phyloP scores from a whole-genome alignment of 306 rosid genomes.

The Gastrolobium villosum region DNA sequence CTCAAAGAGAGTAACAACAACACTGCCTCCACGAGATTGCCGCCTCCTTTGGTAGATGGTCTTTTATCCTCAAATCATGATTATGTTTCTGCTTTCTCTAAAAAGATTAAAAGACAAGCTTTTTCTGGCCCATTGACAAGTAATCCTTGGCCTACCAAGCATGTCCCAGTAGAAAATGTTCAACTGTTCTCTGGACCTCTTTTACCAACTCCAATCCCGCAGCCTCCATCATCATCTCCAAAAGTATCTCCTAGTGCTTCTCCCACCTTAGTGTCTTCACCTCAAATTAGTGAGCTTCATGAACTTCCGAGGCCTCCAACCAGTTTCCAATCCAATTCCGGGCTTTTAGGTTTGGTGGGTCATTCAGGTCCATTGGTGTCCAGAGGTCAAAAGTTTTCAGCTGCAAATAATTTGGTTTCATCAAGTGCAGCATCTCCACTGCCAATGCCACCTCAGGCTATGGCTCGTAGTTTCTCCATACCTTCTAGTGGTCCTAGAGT shows the following conservation, averaged over 20 bases:
- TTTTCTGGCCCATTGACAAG: constrained; percentile 93
- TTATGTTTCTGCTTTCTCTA: constrained; percentile 61
- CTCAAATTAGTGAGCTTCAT: constrained; percentile 96
- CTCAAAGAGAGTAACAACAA: constrained; percentile 86
- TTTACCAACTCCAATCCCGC: constrained; percentile 70
- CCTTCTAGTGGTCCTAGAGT: constrained; percentile 76
- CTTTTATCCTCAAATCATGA: constrained; percentile 54
- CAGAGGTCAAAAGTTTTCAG: constrained; percentile 66
- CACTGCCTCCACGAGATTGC: constrained; percentile 61
- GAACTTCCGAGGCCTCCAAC: constrained; percentile 96
- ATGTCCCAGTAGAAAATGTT: constrained; percentile 54
- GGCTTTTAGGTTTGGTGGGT: constrained; percentile 66
- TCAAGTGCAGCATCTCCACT: constrained; percentile 81
- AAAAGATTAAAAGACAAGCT: constrained; percentile 76
- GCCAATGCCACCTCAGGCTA: constrained; percentile 79
- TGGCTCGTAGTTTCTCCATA: constrained; percentile 87
- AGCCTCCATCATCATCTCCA: constrained; percentile 77
- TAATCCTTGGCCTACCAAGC: constrained; percentile 67
- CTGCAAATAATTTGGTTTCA: constrained; percentile 53
- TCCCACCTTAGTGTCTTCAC: constrained; percentile 81
- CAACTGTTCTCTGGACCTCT: constrained; percentile 91
- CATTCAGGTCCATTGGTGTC: constrained; percentile 86
- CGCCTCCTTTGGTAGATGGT: constrained; percentile 71
- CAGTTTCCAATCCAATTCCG: constrained; percentile 65
- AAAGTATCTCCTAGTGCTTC: constrained; percentile 78